Evolutionary conservation across 768 basidiomycete species (phyloP).

Genomic region (Boletus tylopilopsis): DNA sequence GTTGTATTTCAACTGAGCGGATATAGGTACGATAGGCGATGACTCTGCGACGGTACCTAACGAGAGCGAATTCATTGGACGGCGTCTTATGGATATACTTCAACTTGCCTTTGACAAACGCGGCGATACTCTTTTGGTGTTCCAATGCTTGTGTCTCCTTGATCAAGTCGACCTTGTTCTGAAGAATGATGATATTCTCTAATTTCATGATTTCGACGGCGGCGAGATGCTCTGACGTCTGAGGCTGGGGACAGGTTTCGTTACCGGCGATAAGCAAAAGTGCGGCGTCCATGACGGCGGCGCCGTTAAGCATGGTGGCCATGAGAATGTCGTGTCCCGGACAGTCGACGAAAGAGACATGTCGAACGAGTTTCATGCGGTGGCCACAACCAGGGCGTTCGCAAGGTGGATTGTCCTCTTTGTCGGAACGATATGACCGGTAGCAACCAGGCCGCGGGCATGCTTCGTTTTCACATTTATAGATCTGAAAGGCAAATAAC

Average conservation of each 20-base stretch:
- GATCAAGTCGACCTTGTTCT: slow-evolving; percentile 99
- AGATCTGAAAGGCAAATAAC: slow-evolving; percentile 59
- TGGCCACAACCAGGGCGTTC: slow-evolving; percentile 90
- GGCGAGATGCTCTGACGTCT: slow-evolving; percentile 97
- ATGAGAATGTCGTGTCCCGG: slow-evolving; percentile 99
- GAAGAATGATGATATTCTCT: slow-evolving; percentile 94
- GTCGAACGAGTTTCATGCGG: slow-evolving; percentile 87
- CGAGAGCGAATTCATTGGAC: neutral
- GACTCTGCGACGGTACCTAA: slow-evolving; percentile 94
- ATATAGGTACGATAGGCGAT: slow-evolving; percentile 98
- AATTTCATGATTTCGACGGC: slow-evolving; percentile 99
- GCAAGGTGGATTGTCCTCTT: slow-evolving; percentile 91
- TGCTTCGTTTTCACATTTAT: slow-evolving; percentile 92
- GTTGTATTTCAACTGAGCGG: slow-evolving; percentile 98
- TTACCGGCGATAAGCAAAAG: slow-evolving; percentile 94
- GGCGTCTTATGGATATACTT: neutral
- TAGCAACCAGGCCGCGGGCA: slow-evolving; percentile 95
- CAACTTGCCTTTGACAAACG: slow-evolving; percentile 86
- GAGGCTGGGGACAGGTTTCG: slow-evolving; percentile 98
- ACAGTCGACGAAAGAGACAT: slow-evolving; percentile 98
- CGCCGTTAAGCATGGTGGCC: slow-evolving; percentile 99
- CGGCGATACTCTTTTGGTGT: slow-evolving; percentile 92
- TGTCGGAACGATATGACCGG: slow-evolving; percentile 88
- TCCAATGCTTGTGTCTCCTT: slow-evolving; percentile 92
- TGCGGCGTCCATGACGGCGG: slow-evolving; percentile 99